A percentile compares a stretch with the other conserved stretches of the same genome.
phyloP scores from a whole-genome alignment of 768 basidiomycete species.

The Termitomyces sp. region DNA sequence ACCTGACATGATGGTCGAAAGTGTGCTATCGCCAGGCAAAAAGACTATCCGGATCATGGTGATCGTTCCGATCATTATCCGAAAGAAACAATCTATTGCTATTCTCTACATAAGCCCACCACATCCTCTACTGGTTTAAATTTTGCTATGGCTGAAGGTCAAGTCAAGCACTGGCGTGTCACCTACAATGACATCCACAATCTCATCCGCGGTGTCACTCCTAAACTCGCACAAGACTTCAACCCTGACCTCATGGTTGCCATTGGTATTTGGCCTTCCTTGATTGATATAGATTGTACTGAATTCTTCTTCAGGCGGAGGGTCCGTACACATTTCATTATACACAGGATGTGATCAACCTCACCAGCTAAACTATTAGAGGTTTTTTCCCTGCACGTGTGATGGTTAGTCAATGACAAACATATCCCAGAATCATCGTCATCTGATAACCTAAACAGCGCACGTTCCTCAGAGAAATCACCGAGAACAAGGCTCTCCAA shows the following conservation, averaged over 20 bases:
- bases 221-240: constrained; percentile 69
- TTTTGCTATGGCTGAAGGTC: constrained; percentile 21
- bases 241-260: constrained; percentile 85
- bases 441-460: constrained; percentile 39
- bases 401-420: constrained; percentile 39
- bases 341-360: constrained; percentile 14
- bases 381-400: constrained; percentile 97
- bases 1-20: constrained; percentile 22
- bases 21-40: constrained; percentile 2
- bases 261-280: constrained; percentile 46
- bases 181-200: constrained; percentile 96
- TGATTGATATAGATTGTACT: constrained; percentile 4
- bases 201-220: constrained; percentile 64
- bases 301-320: constrained; percentile 53
- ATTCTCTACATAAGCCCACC: not conserved
- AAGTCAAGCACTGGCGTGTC: constrained; percentile 56
- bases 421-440: constrained; percentile 3
- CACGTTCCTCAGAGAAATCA: constrained; percentile 74
- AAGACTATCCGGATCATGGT: constrained; percentile 6
- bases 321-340: constrained; percentile 45
- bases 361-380: constrained; percentile 30
- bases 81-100: not conserved
- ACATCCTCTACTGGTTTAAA: no score
- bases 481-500: constrained; percentile 72
- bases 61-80: not conserved